Conservation (phyloP, 2,329 filamentous ascomycete species). For the Samsoniella hepiali region DNA sequence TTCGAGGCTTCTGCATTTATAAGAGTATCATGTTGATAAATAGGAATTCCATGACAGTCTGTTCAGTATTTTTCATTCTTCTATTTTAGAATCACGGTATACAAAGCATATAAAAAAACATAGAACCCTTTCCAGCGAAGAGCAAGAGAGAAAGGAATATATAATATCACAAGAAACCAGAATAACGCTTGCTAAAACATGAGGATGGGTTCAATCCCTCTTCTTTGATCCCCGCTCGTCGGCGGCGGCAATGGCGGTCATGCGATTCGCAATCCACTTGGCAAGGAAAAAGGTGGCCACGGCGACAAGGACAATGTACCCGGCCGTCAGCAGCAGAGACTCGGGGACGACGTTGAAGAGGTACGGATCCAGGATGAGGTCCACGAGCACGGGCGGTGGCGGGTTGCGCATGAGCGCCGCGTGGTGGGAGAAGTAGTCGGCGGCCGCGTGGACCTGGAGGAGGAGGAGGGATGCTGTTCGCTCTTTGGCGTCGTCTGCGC, state of each 20-base stretch:
- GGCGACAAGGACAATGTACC: slow-evolving; percentile 65
- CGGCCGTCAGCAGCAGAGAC: slow-evolving; percentile 69
- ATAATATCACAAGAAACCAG: not conserved
- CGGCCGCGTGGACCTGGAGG: slow-evolving; percentile 70
- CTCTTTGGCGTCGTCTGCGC: slow-evolving; percentile 20
- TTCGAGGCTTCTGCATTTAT: not conserved
- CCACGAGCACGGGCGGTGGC: slow-evolving; percentile 70
- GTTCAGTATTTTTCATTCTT: not conserved
- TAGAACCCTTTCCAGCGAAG: not conserved
- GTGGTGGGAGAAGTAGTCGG: slow-evolving; percentile 81
- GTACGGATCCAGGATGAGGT: slow-evolving; percentile 85
- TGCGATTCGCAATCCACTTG: slow-evolving; percentile 29
- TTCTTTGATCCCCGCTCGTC: slow-evolving; percentile 35
- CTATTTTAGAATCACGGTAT: not conserved
- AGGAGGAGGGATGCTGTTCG: slow-evolving; percentile 58
- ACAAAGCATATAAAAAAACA: not conserved
- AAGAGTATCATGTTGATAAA: not conserved
- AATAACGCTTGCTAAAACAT: not conserved
- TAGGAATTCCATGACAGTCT: not conserved
- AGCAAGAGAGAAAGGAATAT: not conserved
- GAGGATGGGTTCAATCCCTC: slow-evolving; percentile 28
- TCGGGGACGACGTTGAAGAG: slow-evolving; percentile 73
- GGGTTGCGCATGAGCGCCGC: slow-evolving; percentile 70
- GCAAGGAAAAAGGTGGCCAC: slow-evolving; percentile 43
- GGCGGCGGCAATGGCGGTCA: slow-evolving; percentile 28